Evolutionary conservation across 345 rosid genomes (phyloP).

Genomic region (Theobroma cacao): DNA sequence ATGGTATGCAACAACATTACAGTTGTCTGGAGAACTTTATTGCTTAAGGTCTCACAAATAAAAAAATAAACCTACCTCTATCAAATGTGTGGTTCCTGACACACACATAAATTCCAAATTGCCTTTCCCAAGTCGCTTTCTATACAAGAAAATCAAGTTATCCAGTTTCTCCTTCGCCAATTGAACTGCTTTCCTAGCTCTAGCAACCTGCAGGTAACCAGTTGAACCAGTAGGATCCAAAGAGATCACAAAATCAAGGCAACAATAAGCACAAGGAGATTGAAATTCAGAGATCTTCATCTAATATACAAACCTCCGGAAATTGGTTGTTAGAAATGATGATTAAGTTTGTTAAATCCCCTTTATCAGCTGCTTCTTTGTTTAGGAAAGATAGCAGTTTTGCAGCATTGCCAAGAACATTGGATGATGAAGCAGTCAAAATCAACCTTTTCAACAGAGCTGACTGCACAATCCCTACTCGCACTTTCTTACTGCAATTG

Average conservation of each 20-base stretch:
- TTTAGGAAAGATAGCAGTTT: conserved; percentile 65
- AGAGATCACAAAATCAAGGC: background rate
- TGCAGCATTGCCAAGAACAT: conserved; percentile 58
- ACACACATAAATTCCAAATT: conserved; percentile 57
- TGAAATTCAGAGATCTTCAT: conserved; percentile 9
- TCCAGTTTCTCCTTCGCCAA: conserved; percentile 55
- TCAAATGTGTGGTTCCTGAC: conserved; percentile 63
- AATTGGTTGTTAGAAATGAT: conserved; percentile 55
- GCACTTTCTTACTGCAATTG: conserved; percentile 18
- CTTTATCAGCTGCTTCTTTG: conserved; percentile 77
- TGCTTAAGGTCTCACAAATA: conserved; percentile 1
- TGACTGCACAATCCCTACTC: conserved; percentile 37
- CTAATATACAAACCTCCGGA: conserved; percentile 58
- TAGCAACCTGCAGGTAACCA: conserved; percentile 52
- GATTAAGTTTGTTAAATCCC: conserved; percentile 62
- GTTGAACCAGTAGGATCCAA: conserved; percentile 7
- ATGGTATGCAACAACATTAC: background rate
- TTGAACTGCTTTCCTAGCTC: conserved; percentile 61
- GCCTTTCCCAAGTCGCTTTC: conserved; percentile 46
- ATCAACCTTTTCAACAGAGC: conserved; percentile 61
- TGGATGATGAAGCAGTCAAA: conserved; percentile 64
- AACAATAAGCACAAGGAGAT: background rate
- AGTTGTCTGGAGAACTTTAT: background rate
- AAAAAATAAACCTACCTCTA: conserved; percentile 45
- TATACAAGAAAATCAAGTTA: conserved; percentile 42